Conservation (phyloP, 1,139 yeast genomes). For the Torulaspora globosa region DNA sequence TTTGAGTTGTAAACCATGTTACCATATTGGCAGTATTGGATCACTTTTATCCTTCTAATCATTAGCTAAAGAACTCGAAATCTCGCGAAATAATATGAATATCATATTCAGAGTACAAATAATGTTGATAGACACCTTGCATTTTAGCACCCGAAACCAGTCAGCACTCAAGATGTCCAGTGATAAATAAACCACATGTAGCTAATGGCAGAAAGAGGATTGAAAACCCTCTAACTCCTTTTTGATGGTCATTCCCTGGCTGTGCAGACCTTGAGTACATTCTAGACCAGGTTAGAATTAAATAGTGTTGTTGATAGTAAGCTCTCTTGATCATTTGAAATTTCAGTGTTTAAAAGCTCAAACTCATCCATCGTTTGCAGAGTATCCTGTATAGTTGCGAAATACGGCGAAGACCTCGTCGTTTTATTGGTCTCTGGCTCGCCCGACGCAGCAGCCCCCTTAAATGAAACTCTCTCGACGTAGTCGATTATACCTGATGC, state of each 20-base stretch:
- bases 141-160: no score
- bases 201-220: not conserved
- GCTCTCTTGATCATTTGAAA: constrained; percentile 10
- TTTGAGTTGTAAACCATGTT: not conserved
- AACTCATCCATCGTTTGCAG: constrained; percentile 16
- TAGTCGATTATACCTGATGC: constrained; percentile 34
- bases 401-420: constrained; percentile 11
- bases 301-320: constrained; percentile 9
- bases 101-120: not conserved
- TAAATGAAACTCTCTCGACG: constrained; percentile 18
- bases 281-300: constrained; percentile 12
- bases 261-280: not conserved
- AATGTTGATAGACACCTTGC: no score
- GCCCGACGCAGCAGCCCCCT: not conserved
- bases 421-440: not conserved
- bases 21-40: not conserved
- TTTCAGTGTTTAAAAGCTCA: constrained; percentile 8
- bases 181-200: not conserved
- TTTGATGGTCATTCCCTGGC: no score
- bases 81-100: not conserved
- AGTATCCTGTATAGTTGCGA: constrained; percentile 22
- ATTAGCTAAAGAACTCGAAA: not conserved
- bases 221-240: no score
- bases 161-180: not conserved
- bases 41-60: no score